Evolutionary conservation across 306 rosid species (phyloP).

Genomic region (Rubus idaeus): DNA sequence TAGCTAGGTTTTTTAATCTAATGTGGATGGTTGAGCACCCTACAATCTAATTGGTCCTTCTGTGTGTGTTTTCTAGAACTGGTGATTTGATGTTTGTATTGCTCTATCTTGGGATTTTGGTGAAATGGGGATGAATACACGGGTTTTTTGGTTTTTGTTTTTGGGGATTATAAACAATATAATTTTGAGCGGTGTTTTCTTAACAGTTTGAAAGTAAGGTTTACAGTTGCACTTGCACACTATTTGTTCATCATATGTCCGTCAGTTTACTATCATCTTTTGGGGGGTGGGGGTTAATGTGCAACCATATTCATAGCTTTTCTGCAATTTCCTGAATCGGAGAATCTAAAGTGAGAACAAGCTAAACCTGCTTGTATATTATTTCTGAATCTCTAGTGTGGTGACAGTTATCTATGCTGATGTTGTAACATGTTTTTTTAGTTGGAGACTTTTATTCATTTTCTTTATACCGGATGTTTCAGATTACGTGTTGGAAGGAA

Average conservation of each 20-base stretch:
- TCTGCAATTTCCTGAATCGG: background rate
- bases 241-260: background rate
- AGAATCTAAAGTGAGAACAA: background rate
- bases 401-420: background rate
- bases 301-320: background rate
- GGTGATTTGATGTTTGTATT: background rate
- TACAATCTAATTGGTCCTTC: background rate
- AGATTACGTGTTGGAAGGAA: slow-evolving; percentile 98
- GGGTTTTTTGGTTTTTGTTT: background rate
- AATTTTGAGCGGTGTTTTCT: background rate
- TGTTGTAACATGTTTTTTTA: slow-evolving; percentile 14
- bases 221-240: background rate
- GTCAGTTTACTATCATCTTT: background rate
- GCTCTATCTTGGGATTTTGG: background rate
- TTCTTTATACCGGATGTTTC: slow-evolving; percentile 16
- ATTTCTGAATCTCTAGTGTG: background rate
- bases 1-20: background rate
- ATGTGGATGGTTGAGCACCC: background rate
- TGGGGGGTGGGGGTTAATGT: background rate
- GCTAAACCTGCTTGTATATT: background rate
- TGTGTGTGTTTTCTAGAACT: background rate
- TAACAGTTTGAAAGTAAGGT: background rate
- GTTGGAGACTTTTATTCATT: slow-evolving; percentile 10
- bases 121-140: background rate
- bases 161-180: background rate